phyloP scores from a whole-genome alignment of 331 rosid genomes.

The Pyrus hybrid region DNA sequence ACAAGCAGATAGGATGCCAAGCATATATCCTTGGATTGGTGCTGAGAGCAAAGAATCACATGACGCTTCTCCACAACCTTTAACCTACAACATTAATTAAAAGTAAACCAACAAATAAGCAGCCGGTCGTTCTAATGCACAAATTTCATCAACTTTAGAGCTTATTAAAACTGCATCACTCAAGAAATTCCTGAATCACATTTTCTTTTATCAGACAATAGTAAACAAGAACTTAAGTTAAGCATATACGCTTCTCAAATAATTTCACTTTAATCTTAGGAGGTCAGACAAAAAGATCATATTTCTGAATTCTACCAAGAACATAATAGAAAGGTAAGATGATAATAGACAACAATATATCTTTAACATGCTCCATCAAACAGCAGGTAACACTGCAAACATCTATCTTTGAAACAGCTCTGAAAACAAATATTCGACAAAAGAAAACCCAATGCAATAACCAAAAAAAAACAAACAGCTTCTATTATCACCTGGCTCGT shows the following conservation, averaged over 20 bases:
- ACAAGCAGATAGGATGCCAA: slow-evolving; percentile 88
- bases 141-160: neutral
- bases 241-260: neutral
- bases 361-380: neutral
- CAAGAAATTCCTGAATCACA: neutral
- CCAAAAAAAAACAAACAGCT: neutral
- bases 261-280: neutral
- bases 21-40: slow-evolving; percentile 82
- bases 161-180: neutral
- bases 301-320: neutral
- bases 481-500: slow-evolving; percentile 72
- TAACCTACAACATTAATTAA: slow-evolving; percentile 41
- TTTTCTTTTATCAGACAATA: neutral
- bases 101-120: neutral
- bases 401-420: neutral
- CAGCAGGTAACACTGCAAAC: neutral
- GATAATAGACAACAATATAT: neutral
- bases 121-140: neutral
- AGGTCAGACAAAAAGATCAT: neutral
- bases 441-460: neutral
- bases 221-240: neutral
- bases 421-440: neutral
- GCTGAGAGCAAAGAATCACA: slow-evolving; percentile 86
- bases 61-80: slow-evolving; percentile 89
- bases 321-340: neutral